phyloP scores from a whole-genome alignment of 2,329 filamentous ascomycete genomes.

The Dactylonectria macrodidyma region DNA sequence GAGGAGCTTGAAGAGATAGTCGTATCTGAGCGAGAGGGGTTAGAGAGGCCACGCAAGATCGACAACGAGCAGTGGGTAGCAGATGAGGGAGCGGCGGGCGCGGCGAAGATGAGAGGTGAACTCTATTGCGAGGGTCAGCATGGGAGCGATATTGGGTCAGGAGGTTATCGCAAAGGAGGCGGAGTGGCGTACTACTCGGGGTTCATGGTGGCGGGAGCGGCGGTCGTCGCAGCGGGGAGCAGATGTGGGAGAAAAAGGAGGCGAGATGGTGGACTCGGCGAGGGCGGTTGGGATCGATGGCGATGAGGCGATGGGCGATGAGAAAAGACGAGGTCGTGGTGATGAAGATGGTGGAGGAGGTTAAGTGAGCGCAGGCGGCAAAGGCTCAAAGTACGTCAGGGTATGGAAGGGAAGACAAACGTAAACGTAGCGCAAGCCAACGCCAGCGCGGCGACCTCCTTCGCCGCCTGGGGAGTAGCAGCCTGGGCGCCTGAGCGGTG shows the following conservation, averaged over 20 bases:
- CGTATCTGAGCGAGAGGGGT: constrained; percentile 80
- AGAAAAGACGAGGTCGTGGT: constrained; percentile 19
- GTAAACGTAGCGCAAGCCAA: constrained; percentile 50
- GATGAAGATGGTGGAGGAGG: constrained; percentile 48
- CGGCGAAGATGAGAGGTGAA: constrained; percentile 32
- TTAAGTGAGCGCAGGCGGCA: constrained; percentile 49
- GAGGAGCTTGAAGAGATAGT: constrained; percentile 99
- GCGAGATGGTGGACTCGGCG: constrained; percentile 19
- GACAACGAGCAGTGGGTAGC: constrained; percentile 14
- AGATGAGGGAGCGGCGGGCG: constrained; percentile 14
- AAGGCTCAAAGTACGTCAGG: constrained; percentile 55
- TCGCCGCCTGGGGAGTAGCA: constrained; percentile 26
- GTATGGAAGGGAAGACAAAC: constrained; percentile 54
- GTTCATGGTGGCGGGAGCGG: constrained; percentile 78
- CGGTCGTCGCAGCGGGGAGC: constrained; percentile 31
- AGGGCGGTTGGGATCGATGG: constrained; percentile 22
- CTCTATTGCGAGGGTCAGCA: constrained; percentile 50
- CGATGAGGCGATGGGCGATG: constrained; percentile 34
- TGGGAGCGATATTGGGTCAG: constrained; percentile 42
- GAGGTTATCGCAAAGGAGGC: constrained; percentile 50
- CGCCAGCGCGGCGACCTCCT: constrained; percentile 40
- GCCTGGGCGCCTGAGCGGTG: constrained; percentile 34
- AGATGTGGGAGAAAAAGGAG: constrained; percentile 26
- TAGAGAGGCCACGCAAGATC: constrained; percentile 41
- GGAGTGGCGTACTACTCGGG: constrained; percentile 84